Evolutionary conservation across 352 stramenopile species (phyloP), one percentile per base, ranked within the genome.

Genomic region (Pythium dissotocum): DNA sequence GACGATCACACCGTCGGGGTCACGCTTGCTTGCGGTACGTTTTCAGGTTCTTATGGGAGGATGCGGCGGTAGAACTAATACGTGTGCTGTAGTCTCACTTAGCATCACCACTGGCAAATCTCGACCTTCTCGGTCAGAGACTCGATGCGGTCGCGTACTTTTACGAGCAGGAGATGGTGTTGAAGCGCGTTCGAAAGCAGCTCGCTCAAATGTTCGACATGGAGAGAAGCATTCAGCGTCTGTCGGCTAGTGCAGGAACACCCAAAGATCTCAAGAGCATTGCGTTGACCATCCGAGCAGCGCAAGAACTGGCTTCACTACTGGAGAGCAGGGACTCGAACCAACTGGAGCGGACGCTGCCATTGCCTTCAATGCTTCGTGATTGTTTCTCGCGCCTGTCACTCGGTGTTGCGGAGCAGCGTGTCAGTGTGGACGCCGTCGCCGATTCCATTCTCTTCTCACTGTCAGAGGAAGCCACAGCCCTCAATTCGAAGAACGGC

Each of bases 261-360:
- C 85, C 85, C 2, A 91, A 89, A 52, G 82, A 93, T 63, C 67
- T 93, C 0, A 86, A 88, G 42, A 89, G 86, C 60, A 80, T 91
- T 32, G 80, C 81, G 12, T 67, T 73, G 35, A 89, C 81, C 0
- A 80, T 91, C 18, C 58, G 72, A n/a, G 77, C 89, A 67, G 83
- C 79, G 10, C 73, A 69, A 26, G 55, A 63, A 8, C 73, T 90
- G 33, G 72, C 58, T 1, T 16, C 61, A 5, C 46, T 72, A 9
- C 33, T 61, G 48, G 13, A 30, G 7, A 32, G n/a, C 6, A 53
- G 7, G 2, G n/a, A 53, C 16, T n/a, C 2, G 2, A 32, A 12
- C 32, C 48, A 56, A 82, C 4, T 61, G 82, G 2, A 30, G 69
- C 26, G 33, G 64, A 35, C 77, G 71, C 58, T 83, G 70, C 58